Conservation (phyloP, 768 basidiomycete genomes). For the Rhizopogon vulgaris region DNA sequence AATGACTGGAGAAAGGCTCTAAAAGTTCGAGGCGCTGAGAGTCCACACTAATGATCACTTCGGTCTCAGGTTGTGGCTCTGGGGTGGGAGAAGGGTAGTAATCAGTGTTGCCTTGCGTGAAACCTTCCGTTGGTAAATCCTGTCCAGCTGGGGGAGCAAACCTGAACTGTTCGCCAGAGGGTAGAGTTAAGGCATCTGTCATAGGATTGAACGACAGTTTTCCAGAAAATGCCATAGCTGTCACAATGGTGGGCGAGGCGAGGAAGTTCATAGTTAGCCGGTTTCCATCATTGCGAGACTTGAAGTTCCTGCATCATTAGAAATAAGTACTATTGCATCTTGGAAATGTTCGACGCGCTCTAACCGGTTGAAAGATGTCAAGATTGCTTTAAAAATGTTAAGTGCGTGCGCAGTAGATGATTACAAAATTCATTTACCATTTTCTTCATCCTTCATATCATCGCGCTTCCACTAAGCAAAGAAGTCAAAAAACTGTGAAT, state of each 20-base stretch:
- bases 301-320: slow-evolving; percentile 54
- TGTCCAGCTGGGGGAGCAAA: slow-evolving; percentile 82
- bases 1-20: slow-evolving; percentile 79
- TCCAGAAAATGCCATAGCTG: slow-evolving; percentile 96
- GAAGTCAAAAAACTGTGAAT: slow-evolving; percentile 4
- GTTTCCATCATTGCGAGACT: slow-evolving; percentile 96
- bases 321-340: neutral
- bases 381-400: slow-evolving; percentile 55
- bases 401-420: slow-evolving; percentile 1
- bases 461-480: slow-evolving; percentile 80
- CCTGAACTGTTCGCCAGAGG: slow-evolving; percentile 74
- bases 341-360: slow-evolving; percentile 14
- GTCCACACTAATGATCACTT: slow-evolving; percentile 68
- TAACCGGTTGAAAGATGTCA: slow-evolving; percentile 95
- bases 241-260: slow-evolving; percentile 94
- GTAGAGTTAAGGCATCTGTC: slow-evolving; percentile 61
- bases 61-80: slow-evolving; percentile 65
- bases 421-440: slow-evolving; percentile 47
- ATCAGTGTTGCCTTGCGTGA: slow-evolving; percentile 62
- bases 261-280: slow-evolving; percentile 94
- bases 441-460: slow-evolving; percentile 83
- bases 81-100: slow-evolving; percentile 79
- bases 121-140: slow-evolving; percentile 79
- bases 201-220: slow-evolving; percentile 91
- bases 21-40: slow-evolving; percentile 86